A percentile compares a stretch with the other conserved stretches of the same genome.
Evolutionary conservation across 306 rosid genomes (phyloP).

Genomic region (Rosa chinensis): DNA sequence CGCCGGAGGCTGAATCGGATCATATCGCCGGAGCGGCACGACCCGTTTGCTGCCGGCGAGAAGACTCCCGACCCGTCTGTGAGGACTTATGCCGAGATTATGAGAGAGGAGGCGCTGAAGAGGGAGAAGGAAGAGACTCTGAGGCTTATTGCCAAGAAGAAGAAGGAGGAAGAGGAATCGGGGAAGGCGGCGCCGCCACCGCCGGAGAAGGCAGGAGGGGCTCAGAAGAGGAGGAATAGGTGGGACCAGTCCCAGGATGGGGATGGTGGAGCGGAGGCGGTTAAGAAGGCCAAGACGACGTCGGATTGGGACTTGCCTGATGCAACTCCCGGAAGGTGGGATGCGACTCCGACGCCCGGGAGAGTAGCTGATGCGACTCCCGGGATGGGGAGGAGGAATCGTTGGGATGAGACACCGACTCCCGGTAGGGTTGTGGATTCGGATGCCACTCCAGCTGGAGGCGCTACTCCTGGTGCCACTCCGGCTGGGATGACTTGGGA

Average conservation of each 20-base stretch:
- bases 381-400: constrained; percentile 56
- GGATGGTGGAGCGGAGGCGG: constrained; percentile 33
- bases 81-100: constrained; percentile 64
- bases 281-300: constrained; percentile 25
- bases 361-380: constrained; percentile 63
- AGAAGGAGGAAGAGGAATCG: constrained; percentile 63
- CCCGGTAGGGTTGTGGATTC: constrained; percentile 64
- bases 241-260: constrained; percentile 78
- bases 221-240: constrained; percentile 65
- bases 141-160: constrained; percentile 53
- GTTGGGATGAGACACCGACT: constrained; percentile 80
- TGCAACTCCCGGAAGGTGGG: constrained; percentile 63
- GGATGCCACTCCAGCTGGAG: constrained; percentile 72
- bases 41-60: constrained; percentile 67
- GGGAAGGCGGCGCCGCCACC: constrained; percentile 30
- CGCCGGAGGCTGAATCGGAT: constrained; percentile 53
- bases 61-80: constrained; percentile 64
- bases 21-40: constrained; percentile 67
- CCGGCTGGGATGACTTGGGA: constrained; percentile 87
- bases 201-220: not conserved
- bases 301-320: constrained; percentile 78
- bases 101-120: constrained; percentile 68
- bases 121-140: constrained; percentile 66
- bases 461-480: constrained; percentile 69
- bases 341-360: constrained; percentile 61